phyloP scores from a whole-genome alignment of 306 rosid genomes.

The cucumber (Cucumis sativus) region Cucumber_9930_V3 NC_026658.2:22524001-22524500 shows the following conservation, averaged over 20 bases:
- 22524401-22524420: not conserved
- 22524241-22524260: not conserved
- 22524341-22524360: not conserved
- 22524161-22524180: not conserved
- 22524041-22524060: conserved; percentile 63
- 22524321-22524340: not conserved
- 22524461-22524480: not conserved
- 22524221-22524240: not conserved
- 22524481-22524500: not conserved
- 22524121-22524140: not conserved
- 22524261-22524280: not conserved
- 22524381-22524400: not conserved
- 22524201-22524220: not conserved
- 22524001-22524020: conserved; percentile 52
- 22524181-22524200: not conserved
- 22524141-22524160: not conserved
- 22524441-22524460: not conserved
- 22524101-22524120: not conserved
- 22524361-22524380: not conserved
- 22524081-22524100: conserved; percentile 20
- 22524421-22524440: not conserved
- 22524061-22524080: conserved; percentile 62
- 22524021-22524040: conserved; percentile 53
- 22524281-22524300: not conserved
- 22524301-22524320: not conserved